Conservation (phyloP, 257 asterid species). For the Verbena officinalis region DNA sequence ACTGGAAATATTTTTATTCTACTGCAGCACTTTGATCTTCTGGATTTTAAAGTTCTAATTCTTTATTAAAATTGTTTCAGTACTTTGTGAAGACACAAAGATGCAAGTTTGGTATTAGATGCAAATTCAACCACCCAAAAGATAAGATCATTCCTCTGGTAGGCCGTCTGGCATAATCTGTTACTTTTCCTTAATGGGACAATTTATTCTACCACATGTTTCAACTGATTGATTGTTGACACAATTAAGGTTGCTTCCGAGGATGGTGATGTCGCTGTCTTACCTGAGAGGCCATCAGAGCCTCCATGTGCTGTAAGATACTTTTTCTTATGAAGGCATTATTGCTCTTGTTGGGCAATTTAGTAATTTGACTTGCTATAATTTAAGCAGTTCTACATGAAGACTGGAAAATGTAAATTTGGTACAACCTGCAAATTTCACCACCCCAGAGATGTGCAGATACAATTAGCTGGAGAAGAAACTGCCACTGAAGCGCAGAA, state of each 20-base stretch:
- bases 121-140: constrained; percentile 97
- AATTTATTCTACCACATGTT: constrained; percentile 19
- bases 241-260: constrained; percentile 60
- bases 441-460: constrained; percentile 84
- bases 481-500: constrained; percentile 40
- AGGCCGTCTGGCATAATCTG: constrained; percentile 34
- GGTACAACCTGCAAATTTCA: constrained; percentile 90
- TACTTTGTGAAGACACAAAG: constrained; percentile 86
- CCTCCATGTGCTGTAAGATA: constrained; percentile 87
- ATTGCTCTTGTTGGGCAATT: constrained; percentile 17
- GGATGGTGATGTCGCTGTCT: constrained; percentile 44
- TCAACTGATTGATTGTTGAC: constrained; percentile 24
- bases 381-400: constrained; percentile 85
- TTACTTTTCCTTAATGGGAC: constrained; percentile 15
- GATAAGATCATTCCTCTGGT: constrained; percentile 51
- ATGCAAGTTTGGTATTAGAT: constrained; percentile 85
- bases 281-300: constrained; percentile 97
- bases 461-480: constrained; percentile 52
- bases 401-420: constrained; percentile 91
- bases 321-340: constrained; percentile 30
- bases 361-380: constrained; percentile 22
- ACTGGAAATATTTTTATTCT: constrained; percentile 21
- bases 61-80: constrained; percentile 44
- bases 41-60: constrained; percentile 24
- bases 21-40: constrained; percentile 22